Conservation (phyloP, 805 yeast species). For the Metschnikowia chrysomelidarum region DNA sequence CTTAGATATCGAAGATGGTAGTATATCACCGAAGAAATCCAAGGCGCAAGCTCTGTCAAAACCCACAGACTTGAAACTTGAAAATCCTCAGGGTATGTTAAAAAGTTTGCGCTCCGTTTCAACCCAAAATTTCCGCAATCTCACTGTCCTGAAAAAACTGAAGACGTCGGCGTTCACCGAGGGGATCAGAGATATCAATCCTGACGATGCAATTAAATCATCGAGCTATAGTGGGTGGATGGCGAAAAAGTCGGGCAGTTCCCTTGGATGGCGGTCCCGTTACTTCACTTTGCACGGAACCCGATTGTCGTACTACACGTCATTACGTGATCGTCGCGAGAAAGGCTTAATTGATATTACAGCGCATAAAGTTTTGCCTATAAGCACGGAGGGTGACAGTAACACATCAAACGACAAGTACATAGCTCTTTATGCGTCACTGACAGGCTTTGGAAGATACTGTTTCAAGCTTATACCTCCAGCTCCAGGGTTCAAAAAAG, state of each 20-base stretch:
- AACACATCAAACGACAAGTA: constrained; percentile 72
- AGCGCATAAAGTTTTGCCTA: constrained; percentile 84
- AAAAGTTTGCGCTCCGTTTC: constrained; percentile 55
- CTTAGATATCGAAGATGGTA: constrained; percentile 33
- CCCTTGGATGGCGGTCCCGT: constrained; percentile 86
- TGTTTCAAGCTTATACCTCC: constrained; percentile 95
- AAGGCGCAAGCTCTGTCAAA: constrained; percentile 33
- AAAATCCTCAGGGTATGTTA: constrained; percentile 27
- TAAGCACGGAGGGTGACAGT: constrained; percentile 37
- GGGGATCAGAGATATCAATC: constrained; percentile 75
- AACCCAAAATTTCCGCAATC: constrained; percentile 46
- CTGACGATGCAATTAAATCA: constrained; percentile 71
- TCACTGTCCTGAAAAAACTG: constrained; percentile 51
- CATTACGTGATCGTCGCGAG: constrained; percentile 76
- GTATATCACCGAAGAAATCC: constrained; percentile 36
- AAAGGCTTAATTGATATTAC: constrained; percentile 94
- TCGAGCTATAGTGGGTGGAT: constrained; percentile 92
- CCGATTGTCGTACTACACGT: constrained; percentile 80
- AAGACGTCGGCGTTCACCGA: constrained; percentile 82
- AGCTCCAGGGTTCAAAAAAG: constrained; percentile 94
- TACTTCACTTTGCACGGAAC: constrained; percentile 89
- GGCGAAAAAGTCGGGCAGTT: constrained; percentile 81
- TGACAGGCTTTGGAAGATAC: constrained; percentile 90
- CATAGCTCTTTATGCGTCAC: constrained; percentile 85
- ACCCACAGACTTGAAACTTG: constrained; percentile 4